Base-by-base conservation (phyloP, 345 rosid genomes). In the Syzygium jambos region DNA sequence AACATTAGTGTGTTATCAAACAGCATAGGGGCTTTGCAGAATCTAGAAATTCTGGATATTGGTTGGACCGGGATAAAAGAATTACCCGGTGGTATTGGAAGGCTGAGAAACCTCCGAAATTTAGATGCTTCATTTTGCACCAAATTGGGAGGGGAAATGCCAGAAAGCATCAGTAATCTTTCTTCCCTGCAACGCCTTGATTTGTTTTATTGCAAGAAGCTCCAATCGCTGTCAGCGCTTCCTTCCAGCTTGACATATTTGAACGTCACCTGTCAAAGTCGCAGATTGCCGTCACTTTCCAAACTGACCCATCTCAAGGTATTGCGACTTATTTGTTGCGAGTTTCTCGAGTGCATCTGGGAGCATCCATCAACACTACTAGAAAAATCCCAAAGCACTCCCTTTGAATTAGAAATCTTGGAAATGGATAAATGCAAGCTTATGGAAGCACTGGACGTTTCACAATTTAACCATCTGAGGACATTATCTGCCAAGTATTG, bases 361-460 rank as follows among this genome's bases (percentile, higher is more conserved):
- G 59, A 55, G 25, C 59, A 8, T 21, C 59, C 59, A 55, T 22
- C 59, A 21, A 21, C 25, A 22, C 27, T 1, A 55, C 8, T 1
- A 8, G 27, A 55, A 22, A 22, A 21, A 55, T 8, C 25, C 59
- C 11, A 3, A 21, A 3, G 8, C 59, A 7, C 27, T 55, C 11
- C 27, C 59, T 55, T 22, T 9, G 5, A 55, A 22, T 55, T 55
- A 25, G 59, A 55, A 21, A 19, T 55, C 59, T 21, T 55, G 23
- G 11, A 21, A 3, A 2, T 55, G 9, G 0, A 8, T 6, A 1
- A 0, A 1, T 55, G 59, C 25, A 7, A 0, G 2, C 11, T 22
- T 3, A 2, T 3, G 27, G 7, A 55, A 55, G 9, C 4, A 55
- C 25, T 55, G 27, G 25, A 55, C 25, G 11, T 55, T 55, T 55